Evolutionary conservation across 768 basidiomycete species (phyloP), one percentile per base, ranked within the genome.

Genomic region (Rhodotorula babjevae): DNA sequence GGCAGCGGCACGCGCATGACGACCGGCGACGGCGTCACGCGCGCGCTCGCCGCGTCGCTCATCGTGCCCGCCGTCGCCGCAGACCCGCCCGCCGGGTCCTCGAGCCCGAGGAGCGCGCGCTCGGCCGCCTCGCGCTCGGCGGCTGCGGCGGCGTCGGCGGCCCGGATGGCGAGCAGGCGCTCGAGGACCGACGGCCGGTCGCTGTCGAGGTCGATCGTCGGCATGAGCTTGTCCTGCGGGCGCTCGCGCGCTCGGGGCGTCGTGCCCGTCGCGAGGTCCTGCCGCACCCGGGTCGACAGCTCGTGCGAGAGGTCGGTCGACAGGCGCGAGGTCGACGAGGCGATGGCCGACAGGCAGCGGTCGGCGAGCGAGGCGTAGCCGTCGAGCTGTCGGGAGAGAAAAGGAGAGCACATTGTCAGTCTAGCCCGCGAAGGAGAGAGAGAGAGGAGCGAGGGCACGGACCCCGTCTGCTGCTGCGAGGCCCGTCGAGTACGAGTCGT

Each of bases 121-220:
- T 42, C 59, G 12, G 16, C 59, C 27, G 36, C 29, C n/a, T 27
- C 23, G 47, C 40, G 40, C 14, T n/a, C 49, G 5, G 44, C 19
- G 4, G 61, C 58, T 1, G 65, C 62, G 2, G 65, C 65, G 16
- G 60, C 36, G 31, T 61, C 62, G 3, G 25, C 23, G 23, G 66
- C 47, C 9, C 71, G 33, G 2, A 33, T 29, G 16, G 44, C 63
- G 31, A 73, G 66, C 14, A 73, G 46, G 25, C 59, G 63, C 10
- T 68, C 67, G 57, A 73, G 66, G 1, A 73, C 67, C 15, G 42
- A 31, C n/a, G 46, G 63, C 0, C 72, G 57, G 31, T 68, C 67
- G 46, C 60, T n/a, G 52, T 75, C 74, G 53, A 75, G 67, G 65
- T 75, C 74, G 63, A 75, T 53, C 44, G 27, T 6, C 11, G 67